phyloP scores from a whole-genome alignment of 2,329 filamentous ascomycete species.

The Fusarium kyushuense region DNA sequence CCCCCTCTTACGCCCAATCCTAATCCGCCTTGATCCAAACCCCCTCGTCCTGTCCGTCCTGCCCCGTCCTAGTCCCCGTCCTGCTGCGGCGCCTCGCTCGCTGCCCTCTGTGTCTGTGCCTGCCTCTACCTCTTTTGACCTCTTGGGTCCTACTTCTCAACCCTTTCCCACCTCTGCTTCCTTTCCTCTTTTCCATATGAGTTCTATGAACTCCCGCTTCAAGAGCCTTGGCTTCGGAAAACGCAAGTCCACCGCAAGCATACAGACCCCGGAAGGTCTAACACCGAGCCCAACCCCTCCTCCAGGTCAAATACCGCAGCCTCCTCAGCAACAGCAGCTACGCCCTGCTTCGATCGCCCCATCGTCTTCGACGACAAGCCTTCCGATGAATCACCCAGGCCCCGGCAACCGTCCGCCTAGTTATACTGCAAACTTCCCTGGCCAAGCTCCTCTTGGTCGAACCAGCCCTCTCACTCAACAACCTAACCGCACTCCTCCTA shows the following conservation, averaged over 20 bases:
- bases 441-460: conserved; percentile 64
- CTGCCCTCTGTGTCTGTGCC: conserved; percentile 33
- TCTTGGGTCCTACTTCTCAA: conserved; percentile 46
- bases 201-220: conserved; percentile 83
- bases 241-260: conserved; percentile 77
- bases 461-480: conserved; percentile 64
- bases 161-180: conserved; percentile 42
- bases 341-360: conserved; percentile 54
- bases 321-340: conserved; percentile 59
- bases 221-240: conserved; percentile 85
- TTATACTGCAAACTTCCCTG: conserved; percentile 69
- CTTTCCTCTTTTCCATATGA: conserved; percentile 65
- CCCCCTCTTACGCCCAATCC: conserved; percentile 37
- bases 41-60: conserved; percentile 40
- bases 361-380: conserved; percentile 60
- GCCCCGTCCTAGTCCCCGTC: conserved; percentile 24
- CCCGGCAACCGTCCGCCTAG: conserved; percentile 72
- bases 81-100: conserved; percentile 42
- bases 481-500: conserved; percentile 67
- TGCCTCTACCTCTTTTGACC: conserved; percentile 42
- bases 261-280: conserved; percentile 62
- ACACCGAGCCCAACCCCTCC: conserved; percentile 52
- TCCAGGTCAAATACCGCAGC: conserved; percentile 65
- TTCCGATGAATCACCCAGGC: conserved; percentile 73
- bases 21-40: conserved; percentile 31